phyloP scores from a whole-genome alignment of 1,284 basidiomycete species.

The Phenoliferia sp. region DNA sequence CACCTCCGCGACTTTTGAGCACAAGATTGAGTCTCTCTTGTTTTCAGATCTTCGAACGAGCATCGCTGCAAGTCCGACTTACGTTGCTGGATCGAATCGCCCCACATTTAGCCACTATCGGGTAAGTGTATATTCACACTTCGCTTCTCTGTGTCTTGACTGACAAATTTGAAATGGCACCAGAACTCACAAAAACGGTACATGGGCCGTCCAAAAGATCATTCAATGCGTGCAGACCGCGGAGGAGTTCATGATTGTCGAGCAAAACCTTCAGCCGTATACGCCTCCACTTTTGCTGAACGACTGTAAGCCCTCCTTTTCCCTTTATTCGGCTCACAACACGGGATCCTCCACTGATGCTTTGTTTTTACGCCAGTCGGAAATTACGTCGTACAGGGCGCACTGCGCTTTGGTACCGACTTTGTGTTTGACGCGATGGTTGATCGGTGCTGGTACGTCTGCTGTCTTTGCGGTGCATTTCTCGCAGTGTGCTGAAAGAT shows the following conservation, averaged over 20 bases:
- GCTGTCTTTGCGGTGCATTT: conserved; percentile 46
- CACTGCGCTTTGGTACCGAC: conserved; percentile 78
- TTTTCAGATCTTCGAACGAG: conserved; percentile 92
- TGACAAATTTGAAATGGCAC: rapidly evolving
- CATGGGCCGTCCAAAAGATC: conserved; percentile 98
- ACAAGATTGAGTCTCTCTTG: no score
- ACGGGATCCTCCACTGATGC: not conserved
- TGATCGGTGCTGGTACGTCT: conserved; percentile 96
- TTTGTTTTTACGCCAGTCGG: conserved; percentile 79
- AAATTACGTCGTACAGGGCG: conserved; percentile 96
- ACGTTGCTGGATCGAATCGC: conserved; percentile 89
- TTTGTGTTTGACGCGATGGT: conserved; percentile 98
- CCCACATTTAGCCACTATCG: conserved; percentile 93
- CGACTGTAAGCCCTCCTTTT: conserved; percentile 18
- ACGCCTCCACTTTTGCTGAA: conserved; percentile 81
- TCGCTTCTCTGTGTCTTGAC: not conserved
- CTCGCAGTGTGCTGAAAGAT: not conserved
- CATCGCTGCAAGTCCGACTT: conserved; percentile 68
- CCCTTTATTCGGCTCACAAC: not conserved
- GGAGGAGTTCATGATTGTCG: conserved; percentile 80
- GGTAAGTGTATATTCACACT: conserved; percentile 40
- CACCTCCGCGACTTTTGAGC: no score
- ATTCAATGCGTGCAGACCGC: conserved; percentile 89
- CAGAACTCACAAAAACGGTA: conserved; percentile 93
- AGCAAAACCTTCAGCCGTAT: conserved; percentile 81